Conservation (phyloP, 2,329 filamentous ascomycete species). For the Botrytis medusae region DNA sequence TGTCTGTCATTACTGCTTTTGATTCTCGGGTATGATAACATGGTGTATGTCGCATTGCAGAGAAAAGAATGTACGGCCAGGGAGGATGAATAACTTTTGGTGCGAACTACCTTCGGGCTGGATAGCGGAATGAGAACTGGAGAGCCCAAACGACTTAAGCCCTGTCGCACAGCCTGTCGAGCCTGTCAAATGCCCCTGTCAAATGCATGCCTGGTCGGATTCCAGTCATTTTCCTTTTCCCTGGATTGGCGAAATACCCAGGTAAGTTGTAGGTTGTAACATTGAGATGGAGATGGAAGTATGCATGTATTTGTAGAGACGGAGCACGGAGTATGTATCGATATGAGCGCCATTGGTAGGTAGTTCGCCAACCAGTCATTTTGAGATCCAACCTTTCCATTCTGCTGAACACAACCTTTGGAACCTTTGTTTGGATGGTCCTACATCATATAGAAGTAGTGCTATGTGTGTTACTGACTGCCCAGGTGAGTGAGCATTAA, state of each 20-base stretch:
- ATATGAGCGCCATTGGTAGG: not conserved
- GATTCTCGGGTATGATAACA: not conserved
- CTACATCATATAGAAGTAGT: not conserved
- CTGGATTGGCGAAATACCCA: not conserved
- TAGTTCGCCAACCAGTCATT: conserved; percentile 13
- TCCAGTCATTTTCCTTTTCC: not conserved
- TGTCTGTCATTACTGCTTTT: not conserved
- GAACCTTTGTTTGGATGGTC: not conserved
- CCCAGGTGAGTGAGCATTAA: not conserved
- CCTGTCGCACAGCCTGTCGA: not conserved
- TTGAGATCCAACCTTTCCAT: not conserved
- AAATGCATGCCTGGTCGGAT: not conserved
- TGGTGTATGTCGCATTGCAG: conserved; percentile 10
- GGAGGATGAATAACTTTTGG: not conserved
- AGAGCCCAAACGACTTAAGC: conserved; percentile 1
- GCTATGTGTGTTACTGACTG: not conserved
- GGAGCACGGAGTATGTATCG: not conserved
- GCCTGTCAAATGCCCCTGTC: conserved; percentile 2
- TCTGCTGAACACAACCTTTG: not conserved
- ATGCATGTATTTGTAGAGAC: not conserved
- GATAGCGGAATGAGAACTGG: not conserved
- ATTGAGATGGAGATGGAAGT: not conserved
- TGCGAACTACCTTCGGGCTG: not conserved
- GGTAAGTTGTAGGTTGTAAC: not conserved
- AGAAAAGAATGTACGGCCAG: not conserved